Base-by-base conservation (phyloP, 805 yeast genomes). In the Wickerhamiella cacticola region DNA sequence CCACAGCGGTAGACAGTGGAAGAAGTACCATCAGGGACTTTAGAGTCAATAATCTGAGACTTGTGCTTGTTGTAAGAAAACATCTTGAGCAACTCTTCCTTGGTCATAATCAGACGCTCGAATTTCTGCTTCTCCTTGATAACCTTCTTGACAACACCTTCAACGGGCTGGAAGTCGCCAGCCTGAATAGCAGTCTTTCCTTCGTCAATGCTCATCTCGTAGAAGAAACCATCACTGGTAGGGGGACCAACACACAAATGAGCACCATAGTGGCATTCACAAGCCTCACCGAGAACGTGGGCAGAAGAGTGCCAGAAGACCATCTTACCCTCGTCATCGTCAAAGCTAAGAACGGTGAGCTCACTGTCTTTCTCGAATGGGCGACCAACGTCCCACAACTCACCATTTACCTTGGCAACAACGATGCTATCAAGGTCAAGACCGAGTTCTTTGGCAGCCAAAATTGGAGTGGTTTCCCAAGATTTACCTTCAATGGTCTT, bases 221-320 rank as follows among this genome's bases (percentile, higher is more conserved):
- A 92, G 71, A 89, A 92, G 70, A 92, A 92, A 41, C 98, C 98
- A 55, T 89, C 97, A 48, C 81, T 86, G 52, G 96, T 89, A 65
- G 98, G 98, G 26, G 98, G 98, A 56, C 98, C 98, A 54, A 79
- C 71, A 65, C 85, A 79, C 55, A 92, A 78, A 65, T 89, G 95
- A 55, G 95, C 94, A 56, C 96, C 97, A 64, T 81, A 72, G 66
- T 86, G 92, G 66, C 96, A 82, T 70, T 92, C 98, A 71, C 95
- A 83, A 43, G 96, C 89, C 71, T 92, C 98, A 68, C 98, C 98
- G 58, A 92, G 71, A 48, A 92, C 89, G 68, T 92, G 98, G 46
- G 98, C 98, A 56, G 95, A 82, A 2, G 98, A 92, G 67, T 92
- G 98, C 98, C 98, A 92, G 70, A 92, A 92, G 29, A 89, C 97